Evolutionary conservation across 768 basidiomycete species (phyloP).

Genomic region (Serendipita vermifera): DNA sequence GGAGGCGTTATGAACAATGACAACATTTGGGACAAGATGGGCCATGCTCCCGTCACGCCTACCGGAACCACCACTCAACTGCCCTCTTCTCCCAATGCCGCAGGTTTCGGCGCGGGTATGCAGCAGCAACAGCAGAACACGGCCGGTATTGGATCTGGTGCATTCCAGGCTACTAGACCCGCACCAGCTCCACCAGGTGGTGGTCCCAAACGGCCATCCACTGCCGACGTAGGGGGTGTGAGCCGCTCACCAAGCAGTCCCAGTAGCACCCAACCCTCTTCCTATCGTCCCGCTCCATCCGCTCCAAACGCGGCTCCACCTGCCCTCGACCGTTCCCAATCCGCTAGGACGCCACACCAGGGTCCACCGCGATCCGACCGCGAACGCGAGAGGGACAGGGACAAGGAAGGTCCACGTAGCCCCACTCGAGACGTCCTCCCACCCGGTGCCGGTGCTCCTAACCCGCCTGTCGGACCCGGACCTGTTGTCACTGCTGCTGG

Average conservation of each 20-base stretch:
- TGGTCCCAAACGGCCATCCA: slow-evolving; percentile 17
- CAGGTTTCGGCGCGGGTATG: slow-evolving; percentile 13
- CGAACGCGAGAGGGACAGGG: slow-evolving; percentile 14
- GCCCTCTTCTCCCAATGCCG: slow-evolving; percentile 29
- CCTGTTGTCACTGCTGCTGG: slow-evolving; percentile 8
- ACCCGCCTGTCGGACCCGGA: neutral
- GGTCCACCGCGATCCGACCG: slow-evolving; percentile 17
- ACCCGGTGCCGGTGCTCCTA: neutral
- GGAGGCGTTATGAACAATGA: slow-evolving; percentile 30
- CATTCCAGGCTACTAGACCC: slow-evolving; percentile 30
- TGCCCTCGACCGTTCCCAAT: slow-evolving; percentile 74
- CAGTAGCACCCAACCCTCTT: slow-evolving; percentile 25
- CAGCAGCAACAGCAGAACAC: no score
- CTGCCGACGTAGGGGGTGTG: no score
- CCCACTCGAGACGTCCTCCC: slow-evolving; percentile 6
- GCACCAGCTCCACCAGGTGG: slow-evolving; percentile 42
- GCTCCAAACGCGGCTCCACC: slow-evolving; percentile 52
- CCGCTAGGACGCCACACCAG: slow-evolving; percentile 55
- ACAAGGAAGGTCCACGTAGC: slow-evolving; percentile 17
- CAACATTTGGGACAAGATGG: slow-evolving; percentile 80
- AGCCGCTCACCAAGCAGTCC: slow-evolving; percentile 13
- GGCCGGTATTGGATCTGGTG: slow-evolving; percentile 10
- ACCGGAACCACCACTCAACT: slow-evolving; percentile 25
- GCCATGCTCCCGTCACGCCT: slow-evolving; percentile 17
- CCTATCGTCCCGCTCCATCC: slow-evolving; percentile 67